Evolutionary conservation across 2,329 filamentous ascomycete species (phyloP).

Genomic region (Tolypocladium paradoxum): DNA sequence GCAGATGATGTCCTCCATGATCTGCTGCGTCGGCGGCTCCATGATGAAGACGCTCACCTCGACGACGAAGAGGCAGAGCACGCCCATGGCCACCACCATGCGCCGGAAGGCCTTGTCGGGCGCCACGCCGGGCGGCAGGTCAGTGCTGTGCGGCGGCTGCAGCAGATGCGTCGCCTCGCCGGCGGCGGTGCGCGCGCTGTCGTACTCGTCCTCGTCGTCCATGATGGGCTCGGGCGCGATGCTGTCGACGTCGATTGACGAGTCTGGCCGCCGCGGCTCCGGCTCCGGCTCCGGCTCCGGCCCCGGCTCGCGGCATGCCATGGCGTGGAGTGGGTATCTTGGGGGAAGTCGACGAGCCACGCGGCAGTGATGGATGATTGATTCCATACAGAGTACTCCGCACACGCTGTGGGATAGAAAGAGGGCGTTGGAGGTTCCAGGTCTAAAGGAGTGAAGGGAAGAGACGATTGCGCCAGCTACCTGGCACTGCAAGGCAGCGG

Average conservation of each 20-base stretch:
- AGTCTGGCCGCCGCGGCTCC: background rate
- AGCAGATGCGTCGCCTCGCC: background rate
- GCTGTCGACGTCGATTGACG: background rate
- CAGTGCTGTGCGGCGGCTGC: background rate
- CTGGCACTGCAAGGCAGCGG: background rate
- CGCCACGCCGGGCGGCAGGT: slow-evolving; percentile 5
- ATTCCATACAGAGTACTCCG: no score
- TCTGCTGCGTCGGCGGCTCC: slow-evolving; percentile 32
- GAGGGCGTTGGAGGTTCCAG: no score
- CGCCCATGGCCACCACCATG: slow-evolving; percentile 20
- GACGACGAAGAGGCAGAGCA: slow-evolving; percentile 30
- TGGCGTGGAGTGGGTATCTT: background rate
- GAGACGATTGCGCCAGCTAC: background rate
- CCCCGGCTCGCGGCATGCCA: background rate
- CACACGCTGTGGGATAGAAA: background rate
- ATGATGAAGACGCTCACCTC: slow-evolving; percentile 28
- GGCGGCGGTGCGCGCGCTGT: background rate
- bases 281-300: no score
- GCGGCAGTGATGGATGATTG: background rate
- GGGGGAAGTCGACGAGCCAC: background rate
- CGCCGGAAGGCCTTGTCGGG: slow-evolving; percentile 16
- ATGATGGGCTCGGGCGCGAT: background rate
- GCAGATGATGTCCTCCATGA: slow-evolving; percentile 45
- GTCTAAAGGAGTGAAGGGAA: background rate
- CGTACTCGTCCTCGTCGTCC: background rate